These are phyloP conservation scores for Ammopiptanthus mongolicus DNA, from an alignment of 306 rosid species.

Conservation along the genomic window DNA sequence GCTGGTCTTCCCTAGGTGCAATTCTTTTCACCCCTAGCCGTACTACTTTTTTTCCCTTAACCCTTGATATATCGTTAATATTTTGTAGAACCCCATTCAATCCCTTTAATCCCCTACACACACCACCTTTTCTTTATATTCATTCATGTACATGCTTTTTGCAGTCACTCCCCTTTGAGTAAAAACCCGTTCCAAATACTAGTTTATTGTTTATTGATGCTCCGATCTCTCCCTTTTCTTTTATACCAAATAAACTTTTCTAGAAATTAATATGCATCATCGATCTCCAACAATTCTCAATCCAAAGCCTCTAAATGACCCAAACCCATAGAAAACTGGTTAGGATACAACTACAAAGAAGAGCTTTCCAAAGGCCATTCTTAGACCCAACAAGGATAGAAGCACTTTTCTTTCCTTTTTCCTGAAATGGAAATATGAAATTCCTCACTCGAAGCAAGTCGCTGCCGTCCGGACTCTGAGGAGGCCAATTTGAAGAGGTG, in stretches of 20 bases:
- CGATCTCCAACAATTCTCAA: background rate
- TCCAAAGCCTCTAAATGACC: background rate
- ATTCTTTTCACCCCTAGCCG: conserved; percentile 30
- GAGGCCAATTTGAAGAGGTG: conserved; percentile 32
- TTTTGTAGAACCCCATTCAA: conserved; percentile 28
- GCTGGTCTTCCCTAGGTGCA: conserved; percentile 18
- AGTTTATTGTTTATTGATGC: too few relatives aligned
- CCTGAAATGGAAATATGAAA: conserved; percentile 45
- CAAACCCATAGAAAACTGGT: background rate
- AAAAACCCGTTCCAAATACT: conserved; percentile 28
- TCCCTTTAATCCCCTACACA: conserved; percentile 1
- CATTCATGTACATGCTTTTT: conserved; percentile 27
- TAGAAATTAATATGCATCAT: too few relatives aligned
- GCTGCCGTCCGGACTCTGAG: conserved; percentile 48
- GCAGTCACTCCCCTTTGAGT: conserved; percentile 30
- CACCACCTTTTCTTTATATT: conserved; percentile 18
- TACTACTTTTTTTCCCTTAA: background rate
- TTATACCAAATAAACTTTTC: too few relatives aligned
- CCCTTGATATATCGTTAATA: conserved; percentile 13
- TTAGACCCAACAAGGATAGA: conserved; percentile 37
- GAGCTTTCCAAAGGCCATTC: conserved; percentile 35
- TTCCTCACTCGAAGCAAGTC: conserved; percentile 42
- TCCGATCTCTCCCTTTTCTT: too few relatives aligned
- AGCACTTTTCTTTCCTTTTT: conserved; percentile 36
- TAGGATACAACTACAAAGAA: conserved; percentile 33